Evolutionary conservation across 768 basidiomycete genomes (phyloP).

Genomic region (Cystobasidiopsis lactophilus): DNA sequence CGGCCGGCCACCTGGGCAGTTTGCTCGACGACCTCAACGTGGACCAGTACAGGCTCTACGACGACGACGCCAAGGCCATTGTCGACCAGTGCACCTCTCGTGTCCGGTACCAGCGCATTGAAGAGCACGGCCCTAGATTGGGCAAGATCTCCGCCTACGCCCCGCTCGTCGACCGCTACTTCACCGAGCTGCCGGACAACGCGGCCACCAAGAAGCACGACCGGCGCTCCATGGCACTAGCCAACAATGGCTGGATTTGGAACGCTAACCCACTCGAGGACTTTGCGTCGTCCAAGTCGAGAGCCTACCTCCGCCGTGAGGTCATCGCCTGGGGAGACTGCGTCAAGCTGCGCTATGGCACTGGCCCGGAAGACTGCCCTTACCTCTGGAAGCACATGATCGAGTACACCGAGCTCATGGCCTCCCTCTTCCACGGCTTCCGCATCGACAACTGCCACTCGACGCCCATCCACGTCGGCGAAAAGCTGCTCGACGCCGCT

Average conservation of each 20-base stretch:
- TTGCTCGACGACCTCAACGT: conserved; percentile 76
- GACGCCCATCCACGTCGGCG: conserved; percentile 89
- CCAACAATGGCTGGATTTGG: conserved; percentile 99
- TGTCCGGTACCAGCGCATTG: conserved; percentile 57
- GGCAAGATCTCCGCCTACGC: conserved; percentile 55
- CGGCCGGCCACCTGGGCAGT: conserved; percentile 49
- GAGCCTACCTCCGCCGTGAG: conserved; percentile 82
- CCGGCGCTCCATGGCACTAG: conserved; percentile 45
- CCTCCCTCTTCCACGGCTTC: conserved; percentile 76
- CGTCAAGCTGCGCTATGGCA: conserved; percentile 88
- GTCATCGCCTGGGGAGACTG: conserved; percentile 97
- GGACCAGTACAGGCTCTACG: conserved; percentile 50
- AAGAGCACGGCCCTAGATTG: conserved; percentile 56
- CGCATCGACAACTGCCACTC: conserved; percentile 97
- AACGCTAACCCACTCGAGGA: conserved; percentile 78
- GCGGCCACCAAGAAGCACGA: conserved; percentile 29
- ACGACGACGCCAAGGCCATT: conserved; percentile 54
- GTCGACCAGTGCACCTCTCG: conserved; percentile 53
- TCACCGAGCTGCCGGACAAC: conserved; percentile 49
- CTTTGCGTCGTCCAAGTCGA: conserved; percentile 78
- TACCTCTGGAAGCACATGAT: conserved; percentile 90
- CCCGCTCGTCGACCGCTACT: conserved; percentile 76
- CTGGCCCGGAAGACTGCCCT: conserved; percentile 53
- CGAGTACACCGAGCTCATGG: conserved; percentile 57
- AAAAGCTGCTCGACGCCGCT: conserved; percentile 74